Base-by-base conservation (phyloP, 306 rosid genomes). In the Alnus glutinosa region DNA sequence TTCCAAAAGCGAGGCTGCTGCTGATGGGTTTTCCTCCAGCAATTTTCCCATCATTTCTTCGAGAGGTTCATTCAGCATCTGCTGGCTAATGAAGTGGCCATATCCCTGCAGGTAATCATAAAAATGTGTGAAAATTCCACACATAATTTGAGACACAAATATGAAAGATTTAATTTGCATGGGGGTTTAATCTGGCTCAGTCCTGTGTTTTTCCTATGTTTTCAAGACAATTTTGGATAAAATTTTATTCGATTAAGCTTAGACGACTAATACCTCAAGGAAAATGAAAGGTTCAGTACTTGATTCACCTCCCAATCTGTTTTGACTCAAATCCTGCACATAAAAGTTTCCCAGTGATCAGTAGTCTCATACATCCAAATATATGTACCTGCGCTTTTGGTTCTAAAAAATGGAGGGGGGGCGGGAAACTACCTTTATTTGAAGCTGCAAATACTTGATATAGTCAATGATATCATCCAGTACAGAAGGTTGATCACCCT, bases 41-140 rank as follows among this genome's bases (percentile, higher is more conserved):
- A 92, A 80, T 78, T 92, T 94, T 62, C 93, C 97, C 75, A 90
- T 75, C 91, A 94, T 89, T 92, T 94, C 98, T 79, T 92, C 98
- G 16, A 94, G 89, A 48, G 98, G 97, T 80, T 94, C 98, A 70
- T 82, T 85, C 70, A 83, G 79, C 88, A 85, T 79, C 80, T 88
- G 86, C 58, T 88, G 88, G 82, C 79, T 80, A 44, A 83, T 85
- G 80, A 90, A 94, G 80, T 94, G 98, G 2, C 98, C 98, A 54
- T 88, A 92, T 66, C 97, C 98, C 98, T 94, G 28, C 28, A 23
- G 88, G 28, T 49, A 51, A 69, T 75, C 63, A 52, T 11, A 68
- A 59, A 61, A 52, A 44, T 5, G 4, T 58, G 71, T 58, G 10
- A 71, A 71, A 15, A 51, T 7, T 73, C 58, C 50, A 78, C 19